Evolutionary conservation across 306 rosid species (phyloP).

Genomic region (Cicer cuneatum): DNA sequence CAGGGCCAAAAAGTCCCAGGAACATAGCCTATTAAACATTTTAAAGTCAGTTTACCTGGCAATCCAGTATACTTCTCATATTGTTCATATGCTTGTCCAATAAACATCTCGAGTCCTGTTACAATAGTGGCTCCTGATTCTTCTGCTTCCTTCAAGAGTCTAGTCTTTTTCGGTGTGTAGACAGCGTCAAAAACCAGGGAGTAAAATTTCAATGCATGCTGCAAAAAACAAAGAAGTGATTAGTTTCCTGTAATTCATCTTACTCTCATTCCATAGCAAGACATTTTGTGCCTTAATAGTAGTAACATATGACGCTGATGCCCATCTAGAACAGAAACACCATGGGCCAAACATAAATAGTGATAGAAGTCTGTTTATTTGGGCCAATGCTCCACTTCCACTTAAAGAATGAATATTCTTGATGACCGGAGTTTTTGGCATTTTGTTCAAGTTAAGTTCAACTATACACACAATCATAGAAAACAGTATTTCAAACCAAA

Average conservation of each 20-base stretch:
- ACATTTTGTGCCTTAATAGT: constrained; percentile 24
- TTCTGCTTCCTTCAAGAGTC: constrained; percentile 88
- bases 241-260: constrained; percentile 43
- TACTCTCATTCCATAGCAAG: constrained; percentile 29
- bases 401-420: constrained; percentile 24
- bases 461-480: constrained; percentile 24
- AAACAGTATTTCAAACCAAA: constrained; percentile 31
- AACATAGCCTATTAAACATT: constrained; percentile 13
- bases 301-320: constrained; percentile 15
- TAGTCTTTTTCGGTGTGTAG: constrained; percentile 84
- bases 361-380: constrained; percentile 18
- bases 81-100: constrained; percentile 87
- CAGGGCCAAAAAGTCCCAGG: constrained; percentile 4
- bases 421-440: constrained; percentile 9
- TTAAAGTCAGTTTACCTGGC: constrained; percentile 68
- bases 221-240: constrained; percentile 54
- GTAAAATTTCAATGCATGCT: constrained; percentile 73
- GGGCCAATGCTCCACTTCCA: constrained; percentile 21
- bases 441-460: constrained; percentile 25
- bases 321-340: constrained; percentile 37
- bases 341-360: constrained; percentile 3
- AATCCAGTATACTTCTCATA: constrained; percentile 81
- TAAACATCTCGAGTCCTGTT: constrained; percentile 83
- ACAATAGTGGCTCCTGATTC: constrained; percentile 81
- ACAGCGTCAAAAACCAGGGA: constrained; percentile 91